These are phyloP conservation scores for Zymoseptoria passerinii DNA, from an alignment of 2,329 filamentous ascomycete species.

Conservation along the genomic window DNA sequence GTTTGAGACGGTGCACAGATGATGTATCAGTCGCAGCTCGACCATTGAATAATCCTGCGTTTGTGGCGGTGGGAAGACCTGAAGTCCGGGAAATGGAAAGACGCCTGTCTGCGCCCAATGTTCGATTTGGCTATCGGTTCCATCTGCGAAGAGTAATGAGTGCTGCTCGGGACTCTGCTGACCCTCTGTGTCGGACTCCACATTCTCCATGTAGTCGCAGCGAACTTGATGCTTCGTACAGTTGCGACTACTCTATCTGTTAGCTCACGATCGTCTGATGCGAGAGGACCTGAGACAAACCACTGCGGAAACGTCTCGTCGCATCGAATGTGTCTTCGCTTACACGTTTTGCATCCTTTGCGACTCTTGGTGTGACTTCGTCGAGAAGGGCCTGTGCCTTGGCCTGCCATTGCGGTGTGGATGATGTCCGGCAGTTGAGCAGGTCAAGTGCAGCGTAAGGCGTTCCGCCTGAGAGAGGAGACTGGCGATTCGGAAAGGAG, in stretches of 20 bases:
- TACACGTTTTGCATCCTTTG: constrained; percentile 97
- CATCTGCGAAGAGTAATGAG: constrained; percentile 73
- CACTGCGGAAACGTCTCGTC: constrained; percentile 98
- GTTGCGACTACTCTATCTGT: constrained; percentile 61
- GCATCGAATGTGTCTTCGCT: constrained; percentile 92
- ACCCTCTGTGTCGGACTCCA: constrained; percentile 54
- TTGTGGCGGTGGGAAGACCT: constrained; percentile 65
- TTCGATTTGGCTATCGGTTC: constrained; percentile 72
- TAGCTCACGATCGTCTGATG: not conserved
- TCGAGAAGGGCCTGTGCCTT: constrained; percentile 83
- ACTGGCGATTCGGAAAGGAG: not conserved
- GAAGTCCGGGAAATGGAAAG: constrained; percentile 76
- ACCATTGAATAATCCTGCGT: constrained; percentile 66
- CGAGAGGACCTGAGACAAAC: constrained; percentile 42
- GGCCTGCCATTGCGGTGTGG: constrained; percentile 64
- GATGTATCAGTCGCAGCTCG: constrained; percentile 82
- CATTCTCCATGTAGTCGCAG: constrained; percentile 92
- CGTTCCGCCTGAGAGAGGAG: not conserved
- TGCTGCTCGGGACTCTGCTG: constrained; percentile 45
- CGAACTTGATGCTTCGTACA: constrained; percentile 98
- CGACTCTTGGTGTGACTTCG: constrained; percentile 96
- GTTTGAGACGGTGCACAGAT: constrained; percentile 76
- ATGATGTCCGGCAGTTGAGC: not conserved
- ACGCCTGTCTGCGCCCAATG: constrained; percentile 76
- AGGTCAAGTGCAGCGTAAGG: not conserved